Conservation (phyloP, 2,329 filamentous ascomycete genomes). For the Penicillium sp. region DNA sequence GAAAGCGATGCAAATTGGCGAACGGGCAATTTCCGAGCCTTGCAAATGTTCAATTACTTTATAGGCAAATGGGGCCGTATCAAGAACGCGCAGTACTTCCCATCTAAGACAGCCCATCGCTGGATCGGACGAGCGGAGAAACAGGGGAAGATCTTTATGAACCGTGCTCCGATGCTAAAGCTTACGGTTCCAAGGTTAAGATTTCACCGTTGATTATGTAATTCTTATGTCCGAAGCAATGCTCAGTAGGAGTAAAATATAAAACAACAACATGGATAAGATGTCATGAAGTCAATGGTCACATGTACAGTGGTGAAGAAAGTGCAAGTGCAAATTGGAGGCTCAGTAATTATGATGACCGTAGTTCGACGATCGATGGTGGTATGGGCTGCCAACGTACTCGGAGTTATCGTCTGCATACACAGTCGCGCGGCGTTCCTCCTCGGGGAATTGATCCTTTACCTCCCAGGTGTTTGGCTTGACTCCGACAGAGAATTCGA, state of each 20-base stretch:
- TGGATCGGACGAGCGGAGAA: not conserved
- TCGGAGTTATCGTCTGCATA: conserved; percentile 63
- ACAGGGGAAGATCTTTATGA: not conserved
- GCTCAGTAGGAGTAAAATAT: conserved; percentile 3
- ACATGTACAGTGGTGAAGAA: conserved; percentile 14
- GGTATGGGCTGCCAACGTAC: conserved; percentile 48
- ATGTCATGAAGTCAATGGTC: conserved; percentile 16
- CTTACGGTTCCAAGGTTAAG: not conserved
- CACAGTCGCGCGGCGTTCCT: conserved; percentile 72
- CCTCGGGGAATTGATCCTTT: conserved; percentile 83
- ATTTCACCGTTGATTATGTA: not conserved
- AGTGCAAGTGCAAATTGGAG: not conserved
- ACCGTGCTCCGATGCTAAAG: not conserved
- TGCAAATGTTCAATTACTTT: not conserved
- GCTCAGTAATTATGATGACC: conserved; percentile 40
- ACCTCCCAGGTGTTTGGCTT: conserved; percentile 98
- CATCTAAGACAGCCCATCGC: not conserved
- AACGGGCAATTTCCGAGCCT: not conserved
- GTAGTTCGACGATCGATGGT: conserved; percentile 42
- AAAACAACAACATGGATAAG: conserved; percentile 7
- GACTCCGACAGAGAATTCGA: conserved; percentile 95
- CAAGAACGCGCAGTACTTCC: not conserved
- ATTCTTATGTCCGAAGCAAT: not conserved
- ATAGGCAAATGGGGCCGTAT: not conserved
- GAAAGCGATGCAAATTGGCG: not conserved